Conservation (phyloP, 345 rosid species). For the Eucalyptus curtisii region DNA sequence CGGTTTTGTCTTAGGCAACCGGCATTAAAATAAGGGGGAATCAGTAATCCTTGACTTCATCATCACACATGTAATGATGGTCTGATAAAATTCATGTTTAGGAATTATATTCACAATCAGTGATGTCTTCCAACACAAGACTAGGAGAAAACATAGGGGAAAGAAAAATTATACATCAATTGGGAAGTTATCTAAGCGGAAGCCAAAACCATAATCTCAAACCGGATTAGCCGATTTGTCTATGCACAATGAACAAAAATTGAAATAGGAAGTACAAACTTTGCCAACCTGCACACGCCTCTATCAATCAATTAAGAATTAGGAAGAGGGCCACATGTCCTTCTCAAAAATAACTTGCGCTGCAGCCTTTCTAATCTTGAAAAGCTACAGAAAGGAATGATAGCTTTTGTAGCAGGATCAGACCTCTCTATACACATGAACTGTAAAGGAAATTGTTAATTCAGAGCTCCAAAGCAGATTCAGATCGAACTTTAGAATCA, state of each 20-base stretch:
- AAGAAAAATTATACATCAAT: neutral
- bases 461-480: neutral
- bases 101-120: neutral
- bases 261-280: neutral
- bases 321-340: neutral
- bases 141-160: neutral
- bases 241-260: neutral
- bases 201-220: neutral
- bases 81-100: neutral
- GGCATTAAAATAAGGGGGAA: neutral
- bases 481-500: neutral
- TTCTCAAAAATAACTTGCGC: neutral
- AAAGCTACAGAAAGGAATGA: neutral
- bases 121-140: neutral
- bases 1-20: neutral
- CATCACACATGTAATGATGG: neutral
- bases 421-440: neutral
- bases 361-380: neutral
- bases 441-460: neutral
- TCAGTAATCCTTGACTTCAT: neutral
- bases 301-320: neutral
- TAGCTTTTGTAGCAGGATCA: neutral
- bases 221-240: neutral
- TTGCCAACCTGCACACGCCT: neutral
- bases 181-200: neutral